phyloP scores from a whole-genome alignment of 495 filamentous ascomycete species.

The Cetradonia linearis region DNA sequence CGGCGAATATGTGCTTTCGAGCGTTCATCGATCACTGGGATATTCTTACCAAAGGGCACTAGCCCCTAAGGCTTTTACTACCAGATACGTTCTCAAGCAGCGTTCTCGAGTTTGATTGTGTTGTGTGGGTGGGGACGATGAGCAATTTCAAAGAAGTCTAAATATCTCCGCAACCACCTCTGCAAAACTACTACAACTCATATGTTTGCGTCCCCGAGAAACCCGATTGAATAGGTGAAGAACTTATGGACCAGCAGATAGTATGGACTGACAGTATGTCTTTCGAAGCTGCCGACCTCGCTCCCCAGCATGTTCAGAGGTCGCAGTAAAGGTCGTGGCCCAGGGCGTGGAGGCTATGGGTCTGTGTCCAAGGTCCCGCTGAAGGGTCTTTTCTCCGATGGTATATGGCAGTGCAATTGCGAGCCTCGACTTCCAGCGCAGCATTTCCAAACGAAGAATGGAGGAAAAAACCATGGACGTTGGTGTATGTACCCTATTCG shows the following conservation, averaged over 20 bases:
- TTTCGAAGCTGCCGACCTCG: neutral
- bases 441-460: slow-evolving; percentile 54
- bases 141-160: no score
- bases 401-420: slow-evolving; percentile 58
- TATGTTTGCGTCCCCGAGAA: neutral
- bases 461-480: slow-evolving; percentile 53
- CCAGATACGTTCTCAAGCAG: no score
- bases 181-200: neutral
- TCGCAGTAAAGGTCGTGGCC: slow-evolving; percentile 16
- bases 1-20: no score
- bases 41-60: no score
- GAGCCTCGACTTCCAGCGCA: slow-evolving; percentile 49
- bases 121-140: no score
- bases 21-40: no score
- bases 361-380: slow-evolving; percentile 28
- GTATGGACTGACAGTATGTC: neutral
- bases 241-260: neutral
- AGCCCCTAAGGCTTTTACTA: no score
- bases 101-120: no score
- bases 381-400: slow-evolving; percentile 47
- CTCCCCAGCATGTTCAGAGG: slow-evolving; percentile 21
- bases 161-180: no score
- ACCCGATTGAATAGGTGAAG: neutral
- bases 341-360: slow-evolving; percentile 8
- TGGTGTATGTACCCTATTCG: slow-evolving; percentile 36